Evolutionary conservation across 331 rosid genomes (phyloP).

Genomic region (Quercus phellos): DNA sequence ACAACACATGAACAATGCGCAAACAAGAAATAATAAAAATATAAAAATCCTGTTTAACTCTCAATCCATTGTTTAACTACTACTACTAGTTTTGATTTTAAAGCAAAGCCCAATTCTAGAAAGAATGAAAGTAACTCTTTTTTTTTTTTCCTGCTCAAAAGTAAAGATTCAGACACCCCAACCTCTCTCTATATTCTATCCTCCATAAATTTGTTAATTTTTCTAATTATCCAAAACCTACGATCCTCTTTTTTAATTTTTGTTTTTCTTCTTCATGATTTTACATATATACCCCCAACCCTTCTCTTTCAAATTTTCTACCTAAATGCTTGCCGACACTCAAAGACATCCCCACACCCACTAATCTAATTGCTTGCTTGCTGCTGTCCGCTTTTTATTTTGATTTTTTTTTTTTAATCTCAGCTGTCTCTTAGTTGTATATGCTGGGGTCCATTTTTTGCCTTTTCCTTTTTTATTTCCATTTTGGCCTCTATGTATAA

Average conservation of each 20-base stretch:
- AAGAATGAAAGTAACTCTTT: too few relatives aligned
- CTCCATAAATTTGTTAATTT: neutral
- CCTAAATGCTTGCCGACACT: conserved; percentile 15
- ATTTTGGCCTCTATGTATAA: too few relatives aligned
- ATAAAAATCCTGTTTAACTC: neutral
- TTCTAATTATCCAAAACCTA: too few relatives aligned
- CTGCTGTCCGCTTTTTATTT: neutral
- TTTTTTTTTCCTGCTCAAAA: neutral
- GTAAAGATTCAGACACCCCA: neutral
- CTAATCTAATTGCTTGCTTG: too few relatives aligned
- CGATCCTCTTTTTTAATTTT: too few relatives aligned
- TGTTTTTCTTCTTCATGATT: too few relatives aligned
- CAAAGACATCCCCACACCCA: neutral
- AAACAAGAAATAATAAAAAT: neutral
- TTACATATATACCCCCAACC: too few relatives aligned
- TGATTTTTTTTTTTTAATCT: neutral
- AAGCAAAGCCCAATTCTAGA: neutral
- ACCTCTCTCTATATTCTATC: neutral
- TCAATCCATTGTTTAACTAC: too few relatives aligned
- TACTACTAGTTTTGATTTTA: neutral
- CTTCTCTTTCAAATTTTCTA: neutral
- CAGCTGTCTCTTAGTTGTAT: neutral
- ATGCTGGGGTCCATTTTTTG: neutral
- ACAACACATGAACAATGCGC: too few relatives aligned
- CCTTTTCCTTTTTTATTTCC: too few relatives aligned